These are phyloP conservation scores for Fusarium subglutinans DNA, from an alignment of 2,329 filamentous ascomycete species.

Conservation along the genomic window DNA sequence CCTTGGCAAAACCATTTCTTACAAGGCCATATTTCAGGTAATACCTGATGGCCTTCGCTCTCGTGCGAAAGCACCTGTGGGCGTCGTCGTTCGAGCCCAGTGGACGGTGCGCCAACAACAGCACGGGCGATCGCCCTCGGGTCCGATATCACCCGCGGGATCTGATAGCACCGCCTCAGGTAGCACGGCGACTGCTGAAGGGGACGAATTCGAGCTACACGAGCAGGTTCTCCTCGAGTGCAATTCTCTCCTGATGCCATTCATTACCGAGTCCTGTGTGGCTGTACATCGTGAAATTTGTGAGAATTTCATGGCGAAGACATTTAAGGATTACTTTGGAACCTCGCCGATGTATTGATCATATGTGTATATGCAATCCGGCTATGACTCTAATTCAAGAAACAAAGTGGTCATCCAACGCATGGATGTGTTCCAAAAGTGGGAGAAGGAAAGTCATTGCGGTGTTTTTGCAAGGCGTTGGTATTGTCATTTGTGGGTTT, in stretches of 20 bases:
- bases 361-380: not conserved
- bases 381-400: not conserved
- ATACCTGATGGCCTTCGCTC: constrained; percentile 54
- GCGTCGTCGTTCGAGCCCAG: constrained; percentile 55
- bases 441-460: not conserved
- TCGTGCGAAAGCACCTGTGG: constrained; percentile 54
- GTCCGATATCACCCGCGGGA: constrained; percentile 37
- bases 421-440: not conserved
- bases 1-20: constrained; percentile 51
- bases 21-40: constrained; percentile 56
- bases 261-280: constrained; percentile 45
- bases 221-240: constrained; percentile 47
- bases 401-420: not conserved
- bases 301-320: constrained; percentile 46
- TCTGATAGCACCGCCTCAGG: constrained; percentile 42
- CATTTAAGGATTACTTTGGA: constrained; percentile 40
- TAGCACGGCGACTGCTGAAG: constrained; percentile 38
- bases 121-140: constrained; percentile 12
- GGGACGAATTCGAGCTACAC: constrained; percentile 47
- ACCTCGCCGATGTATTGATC: constrained; percentile 5
- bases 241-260: constrained; percentile 49
- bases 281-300: constrained; percentile 45
- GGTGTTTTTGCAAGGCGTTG: constrained; percentile 24
- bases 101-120: constrained; percentile 44
- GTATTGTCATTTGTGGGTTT: constrained; percentile 14